These are phyloP conservation scores for Paraphaeosphaeria sporulosa DNA, from an alignment of 2,329 filamentous ascomycete species.

Conservation along the genomic window DNA sequence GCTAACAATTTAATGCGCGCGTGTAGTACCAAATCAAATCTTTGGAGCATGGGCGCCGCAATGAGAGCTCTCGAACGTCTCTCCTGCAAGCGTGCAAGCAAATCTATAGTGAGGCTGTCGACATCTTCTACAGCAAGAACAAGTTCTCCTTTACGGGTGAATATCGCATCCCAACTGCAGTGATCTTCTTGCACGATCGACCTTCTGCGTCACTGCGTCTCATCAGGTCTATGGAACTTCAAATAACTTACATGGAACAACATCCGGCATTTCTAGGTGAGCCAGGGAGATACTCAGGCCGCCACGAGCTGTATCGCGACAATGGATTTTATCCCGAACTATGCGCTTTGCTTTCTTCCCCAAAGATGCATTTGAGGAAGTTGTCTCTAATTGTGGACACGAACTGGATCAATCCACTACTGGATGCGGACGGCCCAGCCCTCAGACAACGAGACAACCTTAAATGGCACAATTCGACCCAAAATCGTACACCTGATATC, in stretches of 20 bases:
- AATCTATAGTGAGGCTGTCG: conserved; percentile 29
- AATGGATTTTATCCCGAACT: conserved; percentile 33
- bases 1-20: no score
- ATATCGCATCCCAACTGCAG: conserved; percentile 32
- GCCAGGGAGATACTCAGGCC: conserved; percentile 28
- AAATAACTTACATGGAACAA: conserved; percentile 30
- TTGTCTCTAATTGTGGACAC: conserved; percentile 28
- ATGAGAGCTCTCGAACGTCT: conserved; percentile 15
- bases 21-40: conserved; percentile 24
- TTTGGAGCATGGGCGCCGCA: neutral
- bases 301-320: conserved; percentile 26
- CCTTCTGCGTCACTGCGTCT: conserved; percentile 21
- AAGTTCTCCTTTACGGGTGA: conserved; percentile 30
- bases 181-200: conserved; percentile 33
- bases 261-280: conserved; percentile 21
- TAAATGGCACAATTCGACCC: conserved; percentile 11
- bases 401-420: neutral
- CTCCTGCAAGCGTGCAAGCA: conserved; percentile 30
- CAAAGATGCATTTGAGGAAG: conserved; percentile 24
- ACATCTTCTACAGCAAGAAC: conserved; percentile 33
- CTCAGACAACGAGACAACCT: neutral
- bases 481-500: conserved; percentile 14
- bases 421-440: neutral
- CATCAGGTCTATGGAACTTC: conserved; percentile 27
- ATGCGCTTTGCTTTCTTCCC: conserved; percentile 29